Evolutionary conservation across 345 rosid species (phyloP).

Genomic region (Turritis glabra): DNA sequence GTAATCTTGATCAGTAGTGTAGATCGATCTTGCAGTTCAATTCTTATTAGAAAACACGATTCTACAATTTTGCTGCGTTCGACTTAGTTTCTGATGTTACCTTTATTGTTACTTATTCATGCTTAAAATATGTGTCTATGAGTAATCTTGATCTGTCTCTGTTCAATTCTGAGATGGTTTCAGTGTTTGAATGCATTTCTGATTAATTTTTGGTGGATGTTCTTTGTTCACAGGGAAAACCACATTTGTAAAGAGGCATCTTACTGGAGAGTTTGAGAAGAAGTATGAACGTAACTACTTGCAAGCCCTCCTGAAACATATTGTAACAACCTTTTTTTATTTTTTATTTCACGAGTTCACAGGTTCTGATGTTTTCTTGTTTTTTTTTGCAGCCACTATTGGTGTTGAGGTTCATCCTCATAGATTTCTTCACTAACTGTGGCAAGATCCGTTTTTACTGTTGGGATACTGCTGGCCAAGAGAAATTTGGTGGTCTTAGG

Average conservation of each 20-base stretch:
- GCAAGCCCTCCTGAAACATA: neutral
- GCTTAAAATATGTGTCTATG: neutral
- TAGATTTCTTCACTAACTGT: conserved; percentile 94
- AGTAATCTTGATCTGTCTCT: neutral
- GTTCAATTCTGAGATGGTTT: neutral
- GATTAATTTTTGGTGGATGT: neutral
- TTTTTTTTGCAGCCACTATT: conserved; percentile 76
- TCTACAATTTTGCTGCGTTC: neutral
- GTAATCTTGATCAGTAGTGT: neutral
- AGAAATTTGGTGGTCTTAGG: conserved; percentile 94
- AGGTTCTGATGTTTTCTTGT: neutral
- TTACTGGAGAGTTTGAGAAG: conserved; percentile 79
- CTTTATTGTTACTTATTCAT: neutral
- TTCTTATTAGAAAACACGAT: neutral
- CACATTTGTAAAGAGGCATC: conserved; percentile 73
- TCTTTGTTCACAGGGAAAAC: conserved; percentile 71
- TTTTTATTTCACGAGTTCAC: no score
- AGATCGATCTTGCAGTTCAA: neutral
- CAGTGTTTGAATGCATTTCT: conserved; percentile 3
- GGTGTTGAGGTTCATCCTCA: conserved; percentile 98
- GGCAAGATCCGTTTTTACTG: conserved; percentile 93
- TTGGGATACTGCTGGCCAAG: conserved; percentile 99
- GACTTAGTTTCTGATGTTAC: neutral
- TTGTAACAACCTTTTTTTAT: neutral
- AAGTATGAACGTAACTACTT: conserved; percentile 65